Base-by-base conservation (phyloP, 192 early-diverging fungal species). In the Mortierella claussenii region DNA sequence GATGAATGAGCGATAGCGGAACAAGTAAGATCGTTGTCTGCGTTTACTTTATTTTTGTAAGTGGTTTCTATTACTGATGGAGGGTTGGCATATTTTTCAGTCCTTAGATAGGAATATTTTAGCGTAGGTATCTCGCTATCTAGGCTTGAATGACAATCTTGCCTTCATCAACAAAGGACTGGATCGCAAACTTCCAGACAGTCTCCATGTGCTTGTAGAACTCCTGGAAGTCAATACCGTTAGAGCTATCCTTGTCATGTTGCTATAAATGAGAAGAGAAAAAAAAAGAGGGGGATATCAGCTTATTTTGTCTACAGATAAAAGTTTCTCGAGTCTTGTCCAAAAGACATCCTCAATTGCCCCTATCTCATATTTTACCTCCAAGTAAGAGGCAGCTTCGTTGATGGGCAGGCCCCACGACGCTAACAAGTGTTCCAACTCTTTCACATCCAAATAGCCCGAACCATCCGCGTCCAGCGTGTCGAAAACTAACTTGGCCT, bases 131-230 rank as follows among this genome's bases (percentile, higher is more conserved):
- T n/a, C n/a, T n/a, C n/a, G n/a, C n/a, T n/a, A n/a, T n/a, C 37
- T 68, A 68, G n/a, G 26, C 36, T 18, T 74, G 55, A 30, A 74
- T 40, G 9, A 34, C 6, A 37, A 74, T 74, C 62, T 74, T 74
- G 70, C 70, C 70, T 40, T 74, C 70, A 30, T 74, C 70, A 9
- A 74, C 54, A 23, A 74, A 74, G 43, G 70, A 74, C 42, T 74
- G 70, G 27, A 74, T 55, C 9, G 70, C 70, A 47, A 74, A 74
- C 43, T 65, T 65, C 70, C 70, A 74, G 11, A 74, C 33, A 11
- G 70, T 74, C 7, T 37, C 10, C 70, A 74, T 74, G 20, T 50
- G n/a, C 18, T 30, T 36, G 44, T 74, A 74, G 31, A 74, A 74
- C 62, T 74, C 70, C 18, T 51, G 48, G 33, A 74, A 74, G 4